Evolutionary conservation across 2,329 filamentous ascomycete genomes (phyloP).

Genomic region (Sphaerostilbella broomeana): DNA sequence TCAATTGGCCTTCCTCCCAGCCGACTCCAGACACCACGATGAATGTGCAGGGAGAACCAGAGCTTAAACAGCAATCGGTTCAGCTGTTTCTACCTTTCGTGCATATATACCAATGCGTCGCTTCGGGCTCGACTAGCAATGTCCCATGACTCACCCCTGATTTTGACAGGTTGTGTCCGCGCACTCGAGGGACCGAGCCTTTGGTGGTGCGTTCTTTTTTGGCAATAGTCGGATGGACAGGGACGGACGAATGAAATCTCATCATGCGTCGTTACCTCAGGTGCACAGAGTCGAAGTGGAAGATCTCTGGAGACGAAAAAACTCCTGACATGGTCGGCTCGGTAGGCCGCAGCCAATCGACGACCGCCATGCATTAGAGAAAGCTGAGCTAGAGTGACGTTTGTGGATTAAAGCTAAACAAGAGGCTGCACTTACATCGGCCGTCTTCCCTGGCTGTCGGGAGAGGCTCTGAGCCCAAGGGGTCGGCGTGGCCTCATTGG

Average conservation of each 20-base stretch:
- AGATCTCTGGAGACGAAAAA: constrained; percentile 1
- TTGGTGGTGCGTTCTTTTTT: neutral
- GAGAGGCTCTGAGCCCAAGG: constrained; percentile 9
- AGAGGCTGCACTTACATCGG: constrained; percentile 7
- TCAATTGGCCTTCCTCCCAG: too few relatives aligned
- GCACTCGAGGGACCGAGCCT: too few relatives aligned
- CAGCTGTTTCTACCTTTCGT: too few relatives aligned
- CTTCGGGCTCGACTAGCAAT: too few relatives aligned
- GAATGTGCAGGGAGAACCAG: too few relatives aligned
- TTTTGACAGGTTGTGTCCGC: too few relatives aligned
- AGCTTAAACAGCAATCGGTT: too few relatives aligned
- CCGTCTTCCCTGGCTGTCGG: constrained; percentile 4
- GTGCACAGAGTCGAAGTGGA: constrained; percentile 3
- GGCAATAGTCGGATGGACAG: neutral
- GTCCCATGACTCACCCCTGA: neutral
- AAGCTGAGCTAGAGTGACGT: constrained; percentile 4
- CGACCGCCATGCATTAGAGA: too few relatives aligned
- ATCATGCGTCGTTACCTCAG: constrained; percentile 1
- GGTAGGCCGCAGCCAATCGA: constrained; percentile 9
- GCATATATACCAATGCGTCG: too few relatives aligned
- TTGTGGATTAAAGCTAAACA: constrained; percentile 7
- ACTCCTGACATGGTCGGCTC: constrained; percentile 2
- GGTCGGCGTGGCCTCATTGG: constrained; percentile 9
- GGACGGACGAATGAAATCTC: neutral
- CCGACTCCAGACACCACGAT: too few relatives aligned